Conservation (phyloP, 805 yeast genomes). For the Zygoascus ofunaensis region DNA sequence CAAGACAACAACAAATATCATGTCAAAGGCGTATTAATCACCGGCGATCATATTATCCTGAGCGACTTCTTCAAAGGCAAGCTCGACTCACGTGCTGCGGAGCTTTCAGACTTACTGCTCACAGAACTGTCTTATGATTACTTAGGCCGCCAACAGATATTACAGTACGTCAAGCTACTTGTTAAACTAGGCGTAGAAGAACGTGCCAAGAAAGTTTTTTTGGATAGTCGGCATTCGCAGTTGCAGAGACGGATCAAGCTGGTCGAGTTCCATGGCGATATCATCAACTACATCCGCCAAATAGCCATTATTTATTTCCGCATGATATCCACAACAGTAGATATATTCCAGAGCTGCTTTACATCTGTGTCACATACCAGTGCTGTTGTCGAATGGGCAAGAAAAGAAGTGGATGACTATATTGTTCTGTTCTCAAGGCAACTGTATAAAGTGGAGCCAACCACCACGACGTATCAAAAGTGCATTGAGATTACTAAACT, state of each 20-base stretch:
- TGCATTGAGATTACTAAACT: conserved; percentile 46
- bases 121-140: conserved; percentile 27
- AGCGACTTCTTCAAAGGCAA: conserved; percentile 11
- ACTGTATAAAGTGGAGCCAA: conserved; percentile 50
- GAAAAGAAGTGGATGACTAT: conserved; percentile 51
- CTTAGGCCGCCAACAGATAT: conserved; percentile 20
- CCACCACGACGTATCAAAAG: conserved; percentile 42
- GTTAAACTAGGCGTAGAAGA: conserved; percentile 36
- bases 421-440: conserved; percentile 56
- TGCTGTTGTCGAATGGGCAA: conserved; percentile 68
- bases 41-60: background rate
- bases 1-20: background rate
- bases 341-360: conserved; percentile 44
- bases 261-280: conserved; percentile 48
- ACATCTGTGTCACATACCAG: conserved; percentile 39
- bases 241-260: conserved; percentile 41
- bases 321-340: conserved; percentile 47
- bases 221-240: conserved; percentile 39
- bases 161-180: conserved; percentile 28
- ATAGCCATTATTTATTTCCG: conserved; percentile 56
- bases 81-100: conserved; percentile 20
- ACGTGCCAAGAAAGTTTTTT: conserved; percentile 40
- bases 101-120: conserved; percentile 28
- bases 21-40: background rate
- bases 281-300: conserved; percentile 47